phyloP scores from a whole-genome alignment of 257 asterid species.

The Penstemon newberryi region DNA sequence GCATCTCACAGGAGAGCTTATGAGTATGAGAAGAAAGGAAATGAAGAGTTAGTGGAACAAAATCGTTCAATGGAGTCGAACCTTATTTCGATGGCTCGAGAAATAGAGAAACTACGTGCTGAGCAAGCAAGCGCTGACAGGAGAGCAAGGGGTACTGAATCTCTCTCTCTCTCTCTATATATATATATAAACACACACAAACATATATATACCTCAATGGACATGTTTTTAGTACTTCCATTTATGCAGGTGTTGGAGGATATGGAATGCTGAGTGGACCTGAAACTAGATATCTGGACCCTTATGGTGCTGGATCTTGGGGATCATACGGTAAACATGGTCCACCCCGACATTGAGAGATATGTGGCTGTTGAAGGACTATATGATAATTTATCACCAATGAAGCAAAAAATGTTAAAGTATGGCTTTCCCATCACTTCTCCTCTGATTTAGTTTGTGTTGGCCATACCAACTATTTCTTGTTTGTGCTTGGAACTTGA shows the following conservation, averaged over 20 bases:
- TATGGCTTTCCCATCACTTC: no score
- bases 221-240: not conserved
- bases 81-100: constrained; percentile 86
- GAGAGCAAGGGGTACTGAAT: constrained; percentile 51
- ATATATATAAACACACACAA: not conserved
- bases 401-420: no score
- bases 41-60: constrained; percentile 67
- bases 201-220: not conserved
- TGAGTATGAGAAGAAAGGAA: constrained; percentile 80
- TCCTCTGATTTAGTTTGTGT: no score
- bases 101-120: constrained; percentile 79
- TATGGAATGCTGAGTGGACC: constrained; percentile 71
- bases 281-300: constrained; percentile 60
- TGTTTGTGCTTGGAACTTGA: not conserved
- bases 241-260: constrained; percentile 52
- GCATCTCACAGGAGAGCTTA: constrained; percentile 51
- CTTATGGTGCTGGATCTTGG: constrained; percentile 54
- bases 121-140: constrained; percentile 55
- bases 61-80: constrained; percentile 72
- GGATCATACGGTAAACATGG: constrained; percentile 59
- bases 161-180: not conserved
- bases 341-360: constrained; percentile 50
- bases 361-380: not conserved
- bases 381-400: not conserved
- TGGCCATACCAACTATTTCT: not conserved